Base-by-base conservation (phyloP, 1,284 basidiomycete genomes). In the Microbotryomycetes sp. region DNA sequence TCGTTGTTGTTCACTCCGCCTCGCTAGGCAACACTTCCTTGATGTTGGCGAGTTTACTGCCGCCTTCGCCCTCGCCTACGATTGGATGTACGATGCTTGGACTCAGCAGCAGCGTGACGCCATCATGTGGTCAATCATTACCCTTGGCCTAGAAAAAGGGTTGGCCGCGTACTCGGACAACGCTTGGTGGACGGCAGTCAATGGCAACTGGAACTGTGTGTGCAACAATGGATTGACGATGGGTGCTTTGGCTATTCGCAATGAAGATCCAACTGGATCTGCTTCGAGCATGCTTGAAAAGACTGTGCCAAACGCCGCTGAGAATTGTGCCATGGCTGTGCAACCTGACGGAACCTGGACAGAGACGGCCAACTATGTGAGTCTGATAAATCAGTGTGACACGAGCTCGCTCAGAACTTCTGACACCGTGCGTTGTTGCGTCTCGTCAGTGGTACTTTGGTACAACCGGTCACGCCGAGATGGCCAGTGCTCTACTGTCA, bases 121-220 rank as follows among this genome's bases (percentile, higher is more conserved):
- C 60, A 88, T 98, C 69, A 82, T 84, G 70, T 80, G 76, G 73
- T 87, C 86, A 30, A 85, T 98, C 76, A 81, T 92, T 77, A 79
- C 81, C 64, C 86, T 88, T 69, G 96, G 92, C 70, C 82, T 97
- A 23, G 75, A 77, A 59, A 83, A 69, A 53, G 77, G 77, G 32
- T 54, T 73, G 29, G 62, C 74, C 42, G 72, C 72, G 54, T 76
- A 75, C 67, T 63, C 68, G 16, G 47, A 64, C 22, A 58, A 49
- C 22, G 31, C 67, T 5, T 79, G 78, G 78, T 79, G 76, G 76
- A 54, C 63, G 16, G 69, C 72, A 28, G 76, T 79, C 64, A 77
- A 81, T 71, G 81, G 94, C 49, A 97, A 97, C 80, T 97, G 93
- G 93, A 97, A 97, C 77, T 97, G 94, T 74, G 78, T 60, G 25